These are phyloP conservation scores for Casaregolazyma suthepensis DNA, from an alignment of 1,139 yeast genomes.

Conservation along the genomic window DNA sequence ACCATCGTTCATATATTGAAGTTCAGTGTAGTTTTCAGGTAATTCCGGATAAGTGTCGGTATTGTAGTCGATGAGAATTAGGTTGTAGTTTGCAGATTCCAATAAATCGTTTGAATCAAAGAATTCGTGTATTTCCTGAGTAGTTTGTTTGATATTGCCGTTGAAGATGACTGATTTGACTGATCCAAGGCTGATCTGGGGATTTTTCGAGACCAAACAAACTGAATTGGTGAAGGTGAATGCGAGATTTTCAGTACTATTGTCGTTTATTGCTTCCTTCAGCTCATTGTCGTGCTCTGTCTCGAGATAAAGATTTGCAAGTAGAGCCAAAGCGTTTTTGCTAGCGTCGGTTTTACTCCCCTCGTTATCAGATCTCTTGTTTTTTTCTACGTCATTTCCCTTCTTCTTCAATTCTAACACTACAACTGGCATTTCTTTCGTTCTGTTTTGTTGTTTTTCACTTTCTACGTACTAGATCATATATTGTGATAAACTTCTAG, in stretches of 20 bases:
- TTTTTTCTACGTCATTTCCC: neutral
- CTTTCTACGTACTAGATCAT: neutral
- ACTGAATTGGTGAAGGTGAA: neutral
- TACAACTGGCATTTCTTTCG: neutral
- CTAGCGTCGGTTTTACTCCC: neutral
- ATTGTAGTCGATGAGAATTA: neutral
- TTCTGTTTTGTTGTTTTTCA: neutral
- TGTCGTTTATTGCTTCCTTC: neutral
- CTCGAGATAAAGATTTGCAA: neutral
- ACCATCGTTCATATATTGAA: constrained; percentile 5
- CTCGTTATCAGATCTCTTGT: too few relatives aligned
- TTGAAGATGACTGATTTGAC: neutral
- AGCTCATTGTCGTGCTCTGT: neutral
- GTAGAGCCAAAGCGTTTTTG: neutral
- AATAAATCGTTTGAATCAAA: neutral
- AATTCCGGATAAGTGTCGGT: neutral
- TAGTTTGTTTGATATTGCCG: neutral
- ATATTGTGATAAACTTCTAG: neutral
- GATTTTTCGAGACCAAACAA: neutral
- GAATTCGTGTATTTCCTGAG: neutral
- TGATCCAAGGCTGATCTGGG: neutral
- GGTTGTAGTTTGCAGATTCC: neutral
- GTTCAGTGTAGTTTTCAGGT: neutral
- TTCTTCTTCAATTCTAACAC: neutral
- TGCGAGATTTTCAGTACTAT: neutral